Base-by-base conservation (phyloP, 495 filamentous ascomycete genomes). In the Talaromyces stipitatus region DNA sequence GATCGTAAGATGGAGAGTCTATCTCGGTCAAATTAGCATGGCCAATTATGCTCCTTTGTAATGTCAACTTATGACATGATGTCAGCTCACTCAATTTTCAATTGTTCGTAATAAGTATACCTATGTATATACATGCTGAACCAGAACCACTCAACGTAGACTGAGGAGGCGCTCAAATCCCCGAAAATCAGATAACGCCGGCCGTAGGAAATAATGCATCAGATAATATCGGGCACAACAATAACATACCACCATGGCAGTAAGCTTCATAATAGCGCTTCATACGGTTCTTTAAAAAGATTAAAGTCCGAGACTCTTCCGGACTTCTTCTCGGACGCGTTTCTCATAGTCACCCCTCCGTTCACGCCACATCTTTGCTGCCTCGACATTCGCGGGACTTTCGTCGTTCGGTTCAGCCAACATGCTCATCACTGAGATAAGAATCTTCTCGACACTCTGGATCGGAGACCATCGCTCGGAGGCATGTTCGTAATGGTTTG, bases 371-470 rank as follows among this genome's bases (percentile, higher is more conserved):
- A 97, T 96, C 80, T 95, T 90, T 54, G 95, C 94, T 23, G 94
- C 94, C 78, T 99, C 95, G 56, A 97, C 85, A 73, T 99, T 99
- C 56, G 94, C 94, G 1, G 94, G 95, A 66, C 88, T 92, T 82
- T 99, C 94, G 67, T 97, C 95, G 70, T 99, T 99, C 61, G 94
- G 94, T 75, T 97, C 94, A 2, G 92, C 91, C 55, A 99, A 78
- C 94, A 99, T 97, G 66, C 90, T 95, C 91, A 99, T 99, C 46
- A 99, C 94, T 1, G 83, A 88, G 54, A 97, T 91, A 59, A 99
- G 74, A 55, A 99, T 99, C 82, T 97, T 97, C 79, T 97, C 95
- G 61, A 97, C 91, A 57, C 85, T 90, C 74, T 97, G 94, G 45
- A 99, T 96, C 41, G 94, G 94, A 41, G 84, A 88, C 94, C 94